Percentiles rank a stretch among this genome's conserved stretches.
Conservation (phyloP, 495 filamentous ascomycete species). For the Penicillium egyptiacum region DNA sequence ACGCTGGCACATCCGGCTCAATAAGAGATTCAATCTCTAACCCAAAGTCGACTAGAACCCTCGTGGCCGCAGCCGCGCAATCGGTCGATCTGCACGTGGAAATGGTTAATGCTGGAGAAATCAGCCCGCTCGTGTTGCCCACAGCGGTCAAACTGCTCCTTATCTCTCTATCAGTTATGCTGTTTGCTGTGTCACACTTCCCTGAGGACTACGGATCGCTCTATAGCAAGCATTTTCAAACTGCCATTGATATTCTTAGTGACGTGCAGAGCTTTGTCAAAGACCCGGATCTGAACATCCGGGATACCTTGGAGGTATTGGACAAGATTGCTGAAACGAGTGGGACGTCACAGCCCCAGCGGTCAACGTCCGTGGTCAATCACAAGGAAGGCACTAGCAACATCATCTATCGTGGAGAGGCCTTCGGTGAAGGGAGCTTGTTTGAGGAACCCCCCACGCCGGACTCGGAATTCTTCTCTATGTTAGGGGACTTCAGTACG, state of each 20-base stretch:
- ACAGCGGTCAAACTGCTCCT: not conserved
- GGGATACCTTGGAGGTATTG: not conserved
- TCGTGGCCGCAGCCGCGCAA: not conserved
- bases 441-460: not conserved
- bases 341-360: not conserved
- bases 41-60: not conserved
- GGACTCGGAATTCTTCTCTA: not conserved
- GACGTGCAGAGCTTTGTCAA: not conserved
- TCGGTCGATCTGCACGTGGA: not conserved
- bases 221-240: not conserved
- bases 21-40: not conserved
- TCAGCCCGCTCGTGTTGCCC: not conserved
- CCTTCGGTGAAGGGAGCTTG: not conserved
- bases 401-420: not conserved
- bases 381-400: not conserved
- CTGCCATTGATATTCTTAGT: not conserved
- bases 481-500: not conserved
- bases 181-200: not conserved
- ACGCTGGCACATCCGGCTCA: not conserved
- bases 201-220: not conserved
- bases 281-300: not conserved
- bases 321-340: not conserved
- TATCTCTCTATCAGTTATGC: not conserved
- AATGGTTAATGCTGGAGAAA: not conserved
- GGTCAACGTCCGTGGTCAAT: not conserved